These are phyloP conservation scores for Kokia cookei DNA, from an alignment of 441 rosid genomes.

Conservation along the genomic window DNA sequence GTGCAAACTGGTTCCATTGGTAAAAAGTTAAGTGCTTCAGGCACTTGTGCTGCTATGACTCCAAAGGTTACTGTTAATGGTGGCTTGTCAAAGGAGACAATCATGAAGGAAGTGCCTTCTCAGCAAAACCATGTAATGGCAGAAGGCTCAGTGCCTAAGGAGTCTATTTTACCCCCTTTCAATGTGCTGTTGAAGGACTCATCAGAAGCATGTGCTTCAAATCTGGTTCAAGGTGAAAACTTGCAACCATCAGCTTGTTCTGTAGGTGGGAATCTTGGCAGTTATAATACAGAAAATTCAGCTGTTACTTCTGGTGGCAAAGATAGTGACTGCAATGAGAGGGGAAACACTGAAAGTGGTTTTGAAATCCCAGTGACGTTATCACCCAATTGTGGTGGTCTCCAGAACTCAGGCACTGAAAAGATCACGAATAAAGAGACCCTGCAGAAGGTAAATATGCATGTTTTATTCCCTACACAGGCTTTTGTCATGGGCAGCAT, in stretches of 20 bases:
- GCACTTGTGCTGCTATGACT: constrained; percentile 19
- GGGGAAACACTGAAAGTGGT: not conserved
- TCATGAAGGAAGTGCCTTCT: constrained; percentile 18
- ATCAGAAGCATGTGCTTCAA: constrained; percentile 14
- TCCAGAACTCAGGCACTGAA: constrained; percentile 4
- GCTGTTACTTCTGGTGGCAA: constrained; percentile 14
- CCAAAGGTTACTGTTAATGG: constrained; percentile 19
- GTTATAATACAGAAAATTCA: constrained; percentile 16
- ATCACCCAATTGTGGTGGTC: constrained; percentile 4
- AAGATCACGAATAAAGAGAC: constrained; percentile 6
- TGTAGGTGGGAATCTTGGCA: constrained; percentile 8
- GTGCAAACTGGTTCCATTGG: constrained; percentile 26
- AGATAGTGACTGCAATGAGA: constrained; percentile 11
- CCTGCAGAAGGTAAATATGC: constrained; percentile 33
- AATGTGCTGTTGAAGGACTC: constrained; percentile 9
- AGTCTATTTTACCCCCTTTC: constrained; percentile 1
- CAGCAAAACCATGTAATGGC: constrained; percentile 14
- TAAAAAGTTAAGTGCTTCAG: constrained; percentile 13
- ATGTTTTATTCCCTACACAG: constrained; percentile 4
- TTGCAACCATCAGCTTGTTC: constrained; percentile 6
- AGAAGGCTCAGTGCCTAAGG: constrained; percentile 7
- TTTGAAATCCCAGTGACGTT: not conserved
- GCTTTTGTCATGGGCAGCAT: not conserved
- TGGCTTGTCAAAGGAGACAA: constrained; percentile 19
- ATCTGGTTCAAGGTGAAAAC: constrained; percentile 10